Evolutionary conservation across 805 yeast genomes (phyloP).

Genomic region (Saturnispora sanitii): DNA sequence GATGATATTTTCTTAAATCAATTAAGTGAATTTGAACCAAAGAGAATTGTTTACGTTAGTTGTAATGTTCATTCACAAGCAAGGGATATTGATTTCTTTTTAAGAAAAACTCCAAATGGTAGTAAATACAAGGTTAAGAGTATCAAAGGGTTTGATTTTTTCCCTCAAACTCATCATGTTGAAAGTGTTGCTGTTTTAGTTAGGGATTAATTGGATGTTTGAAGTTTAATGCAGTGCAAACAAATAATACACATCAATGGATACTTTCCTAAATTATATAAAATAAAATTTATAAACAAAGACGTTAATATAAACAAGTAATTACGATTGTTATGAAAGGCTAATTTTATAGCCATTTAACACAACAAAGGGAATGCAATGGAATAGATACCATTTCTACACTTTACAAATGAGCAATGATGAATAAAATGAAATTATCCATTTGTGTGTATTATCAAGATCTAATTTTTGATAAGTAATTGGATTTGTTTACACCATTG

Average conservation of each 20-base stretch:
- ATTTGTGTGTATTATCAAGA: too few species aligned
- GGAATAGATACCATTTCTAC: too few species aligned
- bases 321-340: too few species aligned
- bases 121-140: conserved; percentile 61
- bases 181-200: conserved; percentile 42
- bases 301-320: too few species aligned
- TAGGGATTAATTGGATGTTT: background rate
- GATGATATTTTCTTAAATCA: conserved; percentile 82
- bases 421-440: too few species aligned
- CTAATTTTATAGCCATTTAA: too few species aligned
- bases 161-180: conserved; percentile 55
- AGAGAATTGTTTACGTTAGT: conserved; percentile 84
- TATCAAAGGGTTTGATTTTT: conserved; percentile 90
- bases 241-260: background rate
- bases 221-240: background rate
- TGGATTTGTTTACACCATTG: too few species aligned
- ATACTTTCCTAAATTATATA: too few species aligned
- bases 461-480: too few species aligned
- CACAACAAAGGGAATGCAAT: too few species aligned
- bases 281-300: too few species aligned
- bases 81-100: conserved; percentile 77
- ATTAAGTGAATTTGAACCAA: conserved; percentile 73
- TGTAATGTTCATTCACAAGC: conserved; percentile 98
- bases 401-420: too few species aligned
- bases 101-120: conserved; percentile 57